phyloP scores from a whole-genome alignment of 495 filamentous ascomycete species.

The Neurospora cerealis region DNA sequence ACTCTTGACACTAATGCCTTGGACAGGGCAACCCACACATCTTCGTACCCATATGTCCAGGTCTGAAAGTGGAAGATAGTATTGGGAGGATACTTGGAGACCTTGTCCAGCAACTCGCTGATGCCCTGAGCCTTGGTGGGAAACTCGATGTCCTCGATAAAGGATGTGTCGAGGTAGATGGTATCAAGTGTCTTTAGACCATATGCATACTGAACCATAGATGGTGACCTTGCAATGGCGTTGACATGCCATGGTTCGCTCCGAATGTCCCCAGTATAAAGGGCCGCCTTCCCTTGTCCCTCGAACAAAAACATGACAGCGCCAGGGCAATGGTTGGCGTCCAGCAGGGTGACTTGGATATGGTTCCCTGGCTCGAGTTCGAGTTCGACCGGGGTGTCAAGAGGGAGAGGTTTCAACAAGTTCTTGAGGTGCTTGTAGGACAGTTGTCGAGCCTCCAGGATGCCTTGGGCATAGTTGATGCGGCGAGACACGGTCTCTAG shows the following conservation, averaged over 20 bases:
- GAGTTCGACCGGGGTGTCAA: conserved; percentile 71
- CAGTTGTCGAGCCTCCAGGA: conserved; percentile 58
- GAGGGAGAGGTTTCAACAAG: conserved; percentile 69
- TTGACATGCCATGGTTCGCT: conserved; percentile 52
- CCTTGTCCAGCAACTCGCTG: conserved; percentile 59
- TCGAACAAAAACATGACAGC: conserved; percentile 93
- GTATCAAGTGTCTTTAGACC: conserved; percentile 59
- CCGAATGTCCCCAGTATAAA: conserved; percentile 92
- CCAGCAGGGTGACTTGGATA: conserved; percentile 73
- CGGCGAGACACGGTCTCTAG: conserved; percentile 71
- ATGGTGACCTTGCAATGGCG: conserved; percentile 54
- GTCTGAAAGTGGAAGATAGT: conserved; percentile 78
- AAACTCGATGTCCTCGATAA: conserved; percentile 39
- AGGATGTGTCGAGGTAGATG: conserved; percentile 84
- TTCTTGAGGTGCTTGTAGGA: conserved; percentile 67
- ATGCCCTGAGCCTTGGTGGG: conserved; percentile 63
- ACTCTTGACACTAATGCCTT: conserved; percentile 57
- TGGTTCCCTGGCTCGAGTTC: conserved; percentile 57
- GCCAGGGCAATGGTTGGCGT: conserved; percentile 89
- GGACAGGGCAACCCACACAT: conserved; percentile 80
- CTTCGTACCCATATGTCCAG: conserved; percentile 91
- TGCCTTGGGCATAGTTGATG: conserved; percentile 68
- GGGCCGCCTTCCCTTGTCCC: conserved; percentile 58
- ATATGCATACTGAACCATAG: conserved; percentile 63
- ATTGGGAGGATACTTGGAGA: conserved; percentile 57